A percentile compares a stretch with the other conserved stretches of the same genome.
Conservation (phyloP, 441 rosid genomes). For the Populus hybrid region DNA sequence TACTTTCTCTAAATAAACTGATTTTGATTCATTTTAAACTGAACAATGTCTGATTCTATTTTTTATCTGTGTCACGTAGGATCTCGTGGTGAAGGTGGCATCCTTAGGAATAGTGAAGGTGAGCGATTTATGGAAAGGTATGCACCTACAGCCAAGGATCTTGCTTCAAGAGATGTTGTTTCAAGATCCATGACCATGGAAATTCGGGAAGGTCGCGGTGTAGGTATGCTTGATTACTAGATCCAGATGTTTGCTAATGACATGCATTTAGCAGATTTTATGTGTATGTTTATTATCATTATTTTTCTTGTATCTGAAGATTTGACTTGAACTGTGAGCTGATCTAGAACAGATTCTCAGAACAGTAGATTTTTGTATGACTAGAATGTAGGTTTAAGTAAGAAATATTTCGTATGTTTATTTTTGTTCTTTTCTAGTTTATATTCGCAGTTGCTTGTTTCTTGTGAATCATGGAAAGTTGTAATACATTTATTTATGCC, state of each 20-base stretch:
- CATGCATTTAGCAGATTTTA: not conserved
- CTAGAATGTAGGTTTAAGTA: not conserved
- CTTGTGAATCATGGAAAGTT: not conserved
- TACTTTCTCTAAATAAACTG: not conserved
- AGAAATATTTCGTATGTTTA: not conserved
- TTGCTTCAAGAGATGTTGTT: constrained; percentile 98
- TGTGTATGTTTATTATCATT: not conserved
- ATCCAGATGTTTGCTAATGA: constrained; percentile 7
- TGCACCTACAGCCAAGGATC: constrained; percentile 99
- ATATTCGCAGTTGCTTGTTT: not conserved
- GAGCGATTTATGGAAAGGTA: constrained; percentile 97
- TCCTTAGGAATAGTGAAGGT: constrained; percentile 91
- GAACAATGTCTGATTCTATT: constrained; percentile 11
- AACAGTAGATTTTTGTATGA: not conserved
- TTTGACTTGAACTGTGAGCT: not conserved
- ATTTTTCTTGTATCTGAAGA: not conserved
- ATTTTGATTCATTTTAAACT: constrained; percentile 4
- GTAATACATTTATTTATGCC: not conserved
- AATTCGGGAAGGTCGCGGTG: constrained; percentile 98
- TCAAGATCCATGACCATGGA: constrained; percentile 99
- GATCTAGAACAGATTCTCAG: not conserved
- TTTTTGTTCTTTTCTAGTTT: not conserved
- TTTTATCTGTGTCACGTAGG: constrained; percentile 40
- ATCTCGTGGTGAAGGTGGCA: constrained; percentile 99
- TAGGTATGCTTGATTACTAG: constrained; percentile 56